Conservation (phyloP, 2,329 filamentous ascomycete genomes). For the Penicillium sp. region DNA sequence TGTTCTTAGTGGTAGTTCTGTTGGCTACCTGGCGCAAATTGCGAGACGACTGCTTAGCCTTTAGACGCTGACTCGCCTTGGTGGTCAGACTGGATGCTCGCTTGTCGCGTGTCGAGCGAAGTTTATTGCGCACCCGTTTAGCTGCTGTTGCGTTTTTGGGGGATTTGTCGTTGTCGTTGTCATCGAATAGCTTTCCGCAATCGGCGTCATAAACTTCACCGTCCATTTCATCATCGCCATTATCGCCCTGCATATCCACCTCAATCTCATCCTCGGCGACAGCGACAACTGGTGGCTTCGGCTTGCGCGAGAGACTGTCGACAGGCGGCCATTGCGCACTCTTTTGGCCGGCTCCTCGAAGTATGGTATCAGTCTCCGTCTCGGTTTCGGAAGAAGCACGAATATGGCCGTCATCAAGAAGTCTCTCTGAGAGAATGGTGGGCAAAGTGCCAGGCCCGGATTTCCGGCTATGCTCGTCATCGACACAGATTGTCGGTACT, state of each 20-base stretch:
- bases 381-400: neutral
- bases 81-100: constrained; percentile 14
- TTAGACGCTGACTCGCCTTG: constrained; percentile 14
- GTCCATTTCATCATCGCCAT: neutral
- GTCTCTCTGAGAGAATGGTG: constrained; percentile 44
- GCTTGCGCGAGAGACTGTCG: constrained; percentile 32
- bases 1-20: neutral
- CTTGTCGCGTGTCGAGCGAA: constrained; percentile 10
- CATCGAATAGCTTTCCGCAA: constrained; percentile 4
- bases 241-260: neutral
- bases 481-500: constrained; percentile 20
- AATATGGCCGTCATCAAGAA: constrained; percentile 27
- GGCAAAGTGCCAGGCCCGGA: constrained; percentile 43
- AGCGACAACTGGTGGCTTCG: constrained; percentile 23
- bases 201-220: constrained; percentile 3
- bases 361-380: neutral
- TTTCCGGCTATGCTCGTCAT: constrained; percentile 19
- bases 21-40: constrained; percentile 10
- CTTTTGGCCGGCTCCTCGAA: constrained; percentile 12
- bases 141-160: neutral
- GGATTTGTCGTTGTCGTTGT: neutral
- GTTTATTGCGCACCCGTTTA: constrained; percentile 4
- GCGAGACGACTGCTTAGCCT: constrained; percentile 15
- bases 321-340: constrained; percentile 18
- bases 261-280: neutral